Evolutionary conservation across 208 protist genomes (phyloP), one percentile per base, ranked within the genome.

Genomic region (Leishmania tropica): DNA sequence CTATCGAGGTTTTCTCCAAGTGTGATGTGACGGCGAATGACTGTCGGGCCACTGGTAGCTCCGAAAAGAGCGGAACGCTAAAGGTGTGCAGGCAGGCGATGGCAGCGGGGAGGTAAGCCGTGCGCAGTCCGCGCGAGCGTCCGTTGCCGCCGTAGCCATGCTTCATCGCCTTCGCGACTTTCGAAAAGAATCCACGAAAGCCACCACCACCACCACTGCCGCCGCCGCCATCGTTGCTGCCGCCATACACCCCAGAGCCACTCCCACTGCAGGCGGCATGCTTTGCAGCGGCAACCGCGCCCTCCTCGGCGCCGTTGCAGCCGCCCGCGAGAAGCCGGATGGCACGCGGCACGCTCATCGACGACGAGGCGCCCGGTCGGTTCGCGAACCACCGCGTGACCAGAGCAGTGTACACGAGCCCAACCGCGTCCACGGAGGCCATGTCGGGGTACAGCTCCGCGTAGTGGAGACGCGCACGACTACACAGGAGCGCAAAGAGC

Each of bases 161-260:
- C 78, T 85, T 85, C 73, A 96, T 87, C n/a, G 86, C 90, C 74
- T 92, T 94, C 15, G 88, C 86, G n/a, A 90, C 90, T 80, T 92
- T 94, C 31, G 88, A 84, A 48, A 96, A 87, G 71, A 96, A 88
- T 10, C 78, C 75, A 3, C 84, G 84, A 76, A 88, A 54, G 19
- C 87, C 84, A 15, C 78, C 77, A 24, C 72, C 73, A 35, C 76
- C 75, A 53, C 42, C 42, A 45, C 42, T 45, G 42, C 54, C 76
- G 56, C 74, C 71, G 40, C 58, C 72, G 42, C 78, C 76, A 72
- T 21, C 51, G 51, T 54, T 54, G 64, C 31, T 8, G 64, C 13
- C 7, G 67, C 40, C 8, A 13, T 74, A 35, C 28, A 35, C 70
- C 3, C n/a, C 70, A 31, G 47, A 45, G 4, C 45, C 45, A 15